Evolutionary conservation across 2,329 filamentous ascomycete genomes (phyloP).

Genomic region (Aspergillus phoenicis): DNA sequence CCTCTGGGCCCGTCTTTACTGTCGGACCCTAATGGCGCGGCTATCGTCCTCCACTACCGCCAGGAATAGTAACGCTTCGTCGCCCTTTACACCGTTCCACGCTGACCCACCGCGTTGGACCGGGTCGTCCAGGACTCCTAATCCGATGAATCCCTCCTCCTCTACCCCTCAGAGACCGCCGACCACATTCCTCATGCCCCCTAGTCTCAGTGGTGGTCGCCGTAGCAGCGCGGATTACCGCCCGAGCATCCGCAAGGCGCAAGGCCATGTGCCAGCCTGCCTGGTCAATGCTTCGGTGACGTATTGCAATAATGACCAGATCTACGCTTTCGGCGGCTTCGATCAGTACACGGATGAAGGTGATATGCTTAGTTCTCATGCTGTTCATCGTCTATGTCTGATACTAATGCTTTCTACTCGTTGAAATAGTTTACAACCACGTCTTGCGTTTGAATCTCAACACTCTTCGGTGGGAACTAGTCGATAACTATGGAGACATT

Average conservation of each 20-base stretch:
- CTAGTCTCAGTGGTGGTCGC: conserved; percentile 72
- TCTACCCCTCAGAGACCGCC: conserved; percentile 50
- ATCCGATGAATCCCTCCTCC: conserved; percentile 37
- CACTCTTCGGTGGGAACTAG: conserved; percentile 88
- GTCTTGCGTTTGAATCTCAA: conserved; percentile 85
- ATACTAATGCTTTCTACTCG: conserved; percentile 9
- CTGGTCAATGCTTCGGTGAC: conserved; percentile 98
- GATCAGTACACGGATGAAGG: conserved; percentile 98
- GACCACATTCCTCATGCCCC: conserved; percentile 89
- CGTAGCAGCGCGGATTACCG: conserved; percentile 70
- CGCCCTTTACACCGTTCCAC: conserved; percentile 31
- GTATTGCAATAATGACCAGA: conserved; percentile 96
- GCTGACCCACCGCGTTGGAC: conserved; percentile 39
- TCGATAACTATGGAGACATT: conserved; percentile 98
- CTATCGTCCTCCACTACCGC: conserved; percentile 13
- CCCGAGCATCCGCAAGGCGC: conserved; percentile 77
- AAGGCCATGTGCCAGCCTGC: conserved; percentile 83
- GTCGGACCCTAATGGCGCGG: conserved; percentile 9
- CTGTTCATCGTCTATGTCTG: conserved; percentile 2
- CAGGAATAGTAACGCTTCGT: conserved; percentile 15
- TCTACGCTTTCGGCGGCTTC: conserved; percentile 97
- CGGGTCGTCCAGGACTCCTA: conserved; percentile 32
- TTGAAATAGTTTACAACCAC: conserved; percentile 80
- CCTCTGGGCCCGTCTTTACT: not conserved
- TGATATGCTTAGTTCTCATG: conserved; percentile 27